A percentile compares a stretch with the other conserved stretches of the same genome.
Conservation (phyloP, 208 protist genomes). For the Leishmania braziliensis region DNA sequence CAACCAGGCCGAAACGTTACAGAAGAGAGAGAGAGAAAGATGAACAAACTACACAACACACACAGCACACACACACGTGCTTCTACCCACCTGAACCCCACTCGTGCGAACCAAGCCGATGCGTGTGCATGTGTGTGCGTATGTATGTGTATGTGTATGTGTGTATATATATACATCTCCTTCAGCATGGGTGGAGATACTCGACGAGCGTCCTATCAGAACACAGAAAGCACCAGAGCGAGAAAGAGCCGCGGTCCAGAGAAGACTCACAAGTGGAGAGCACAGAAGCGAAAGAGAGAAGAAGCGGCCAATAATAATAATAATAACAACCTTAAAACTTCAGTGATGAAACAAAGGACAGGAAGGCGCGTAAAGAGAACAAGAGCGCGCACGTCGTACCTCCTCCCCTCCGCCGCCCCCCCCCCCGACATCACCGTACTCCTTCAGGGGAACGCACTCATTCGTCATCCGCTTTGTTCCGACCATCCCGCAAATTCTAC, state of each 20-base stretch:
- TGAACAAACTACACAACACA: too few species aligned
- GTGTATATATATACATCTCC: background rate
- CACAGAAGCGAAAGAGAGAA: slow-evolving; percentile 9
- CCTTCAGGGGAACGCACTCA: background rate
- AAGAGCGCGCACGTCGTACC: background rate
- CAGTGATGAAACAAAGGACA: background rate
- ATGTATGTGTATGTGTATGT: background rate
- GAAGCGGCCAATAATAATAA: background rate
- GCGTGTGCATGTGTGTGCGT: background rate
- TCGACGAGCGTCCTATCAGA: background rate
- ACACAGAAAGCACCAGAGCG: background rate
- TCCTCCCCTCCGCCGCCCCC: background rate
- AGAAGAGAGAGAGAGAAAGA: too few species aligned
- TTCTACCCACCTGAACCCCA: too few species aligned
- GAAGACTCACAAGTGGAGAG: background rate
- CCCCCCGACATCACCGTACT: background rate
- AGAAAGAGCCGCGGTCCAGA: background rate
- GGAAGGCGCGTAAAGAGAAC: background rate
- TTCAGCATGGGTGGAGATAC: background rate
- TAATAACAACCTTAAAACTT: background rate
- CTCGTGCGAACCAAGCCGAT: too few species aligned
- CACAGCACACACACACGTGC: too few species aligned
- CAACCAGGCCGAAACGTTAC: too few species aligned
- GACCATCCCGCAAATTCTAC: background rate
- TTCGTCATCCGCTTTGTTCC: background rate